Base-by-base conservation (phyloP, 75 land plant genomes). In the Sequoiadendron giganteum region DNA sequence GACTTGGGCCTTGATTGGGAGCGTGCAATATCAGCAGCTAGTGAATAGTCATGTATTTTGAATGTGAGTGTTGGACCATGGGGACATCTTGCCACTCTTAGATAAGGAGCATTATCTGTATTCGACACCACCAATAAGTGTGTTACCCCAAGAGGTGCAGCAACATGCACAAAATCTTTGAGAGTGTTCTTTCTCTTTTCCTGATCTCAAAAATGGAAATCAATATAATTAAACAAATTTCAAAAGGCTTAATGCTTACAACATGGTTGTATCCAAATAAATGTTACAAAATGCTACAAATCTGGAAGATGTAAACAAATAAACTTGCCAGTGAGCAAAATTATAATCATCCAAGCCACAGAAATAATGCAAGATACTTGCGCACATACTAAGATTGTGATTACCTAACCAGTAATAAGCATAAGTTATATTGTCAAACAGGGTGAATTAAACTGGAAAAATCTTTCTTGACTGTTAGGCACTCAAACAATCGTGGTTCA, bases 61-160 rank as follows among this genome's bases (percentile, higher is more conserved):
- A 98, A 98, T 47, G 99, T 95, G 28, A 98, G 91, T 49, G 99
- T 98, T 49, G 99, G 99, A 30, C 99, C 99, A 86, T 95, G 99
- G 8, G 99, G 99, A 58, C 99, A 93, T 85, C 95, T 93, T 65
- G 96, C 99, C 86, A 98, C 95, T 84, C 96, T 91, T 47, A 98
- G 82, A 90, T 96, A 96, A 13, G 99, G 95, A 36, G 94, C 92
- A 84, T 86, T 87, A 38, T 93, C 92, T 85, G 98, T 94, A 82
- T 95, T 95, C 14, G 99, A 98, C 42, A 98, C 81, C 28, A 97
- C 93, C 72, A 98, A 90, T 85, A 98, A 98, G 92, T 98, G 98
- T 68, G 99, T 92, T 7, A 98, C 99, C 70, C 99, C 99, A 93
- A 98, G 93, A 40, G 97, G 99, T 36, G 98, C 96, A 21, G 99